Evolutionary conservation across 176 grass and related monocot species (phyloP), one percentile per base, ranked within the genome.

Genomic region (Hordeum marinum): DNA sequence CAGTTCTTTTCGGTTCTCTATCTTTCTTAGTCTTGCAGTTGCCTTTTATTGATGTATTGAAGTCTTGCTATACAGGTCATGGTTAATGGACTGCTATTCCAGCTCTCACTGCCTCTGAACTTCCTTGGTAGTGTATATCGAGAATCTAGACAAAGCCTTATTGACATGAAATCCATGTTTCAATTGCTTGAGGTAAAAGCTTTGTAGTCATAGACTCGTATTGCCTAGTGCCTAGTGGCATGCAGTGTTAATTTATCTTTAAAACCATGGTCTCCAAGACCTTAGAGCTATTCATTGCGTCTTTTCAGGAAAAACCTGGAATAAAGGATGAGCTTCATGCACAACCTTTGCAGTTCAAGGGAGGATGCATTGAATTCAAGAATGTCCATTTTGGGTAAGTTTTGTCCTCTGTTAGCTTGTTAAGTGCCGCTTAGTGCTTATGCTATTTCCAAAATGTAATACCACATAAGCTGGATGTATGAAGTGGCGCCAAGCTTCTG

Each of bases 31-130:
- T 21, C n/a, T 83, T 83, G 61, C 34, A 57, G 69, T 76, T 57
- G 39, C 52, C 4, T 82, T 72, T 79, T 11, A 75, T 87, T 55
- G 31, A 76, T 85, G 39, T 91, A 9, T 77, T 80, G 52, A 83
- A 70, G 55, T 90, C 3, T 65, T 84, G 27, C 39, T 60, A 63
- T 85, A 55, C 54, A 98, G 96, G 96, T 98, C 36, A 98, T 98
- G 96, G 96, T 98, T 52, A 98, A 98, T 92, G 96, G 96, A 39
- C 96, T 98, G 86, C 88, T 98, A 43, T 98, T 98, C 88, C 96
- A 98, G 86, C 91, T 98, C 68, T 98, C 96, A 78, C 55, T 94
- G 52, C 96, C 96, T 75, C 91, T 98, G 60, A 98, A 98, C 82
- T 98, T 98, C 75, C 96, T 98, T 87, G 96, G 96, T 76, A 94